Base-by-base conservation (phyloP, 306 rosid species). In the Macrotyloma uniflorum region DNA sequence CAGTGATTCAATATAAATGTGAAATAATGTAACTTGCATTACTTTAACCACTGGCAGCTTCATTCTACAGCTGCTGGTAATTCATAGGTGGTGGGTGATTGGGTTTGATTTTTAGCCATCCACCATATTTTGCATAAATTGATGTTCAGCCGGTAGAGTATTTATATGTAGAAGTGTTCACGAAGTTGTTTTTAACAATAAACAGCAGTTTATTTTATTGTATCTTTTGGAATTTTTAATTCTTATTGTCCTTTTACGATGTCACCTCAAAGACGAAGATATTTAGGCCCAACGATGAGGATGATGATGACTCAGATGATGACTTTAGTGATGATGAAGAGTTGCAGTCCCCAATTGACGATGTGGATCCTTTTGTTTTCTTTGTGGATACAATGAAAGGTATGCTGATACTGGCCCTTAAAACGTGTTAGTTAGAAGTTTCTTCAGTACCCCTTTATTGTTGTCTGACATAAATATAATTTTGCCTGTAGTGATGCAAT, bases 281-380 rank as follows among this genome's bases (percentile, higher is more conserved):
- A 43, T 92, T 94, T 50, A 87, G 85, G 40, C 90, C 91, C 18
- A 23, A 51, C 9, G 94, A 88, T 12, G 85, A 79, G 15, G 86
- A 86, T 6, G 94, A 90, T 3, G 91, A 90, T 0, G 91, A 90
- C 75, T 84, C 92, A 0, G 98, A 92, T 36, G 94, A 92, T 40
- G 95, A 86, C 67, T 92, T 86, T 62, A 91, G 91, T 78, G 98
- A 94, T 42, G 97, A 94, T 28, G 97, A 94, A 84, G 98, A 90
- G 86, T 82, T 92, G 81, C 95, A 92, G 36, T 90, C 98, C 9
- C 98, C 98, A 42, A 86, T 94, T 50, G 97, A 94, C 53, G 98
- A 92, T 33, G 97, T 94, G 84, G 98, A 94, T 87, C 98, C 98
- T 45, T 94, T 94, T 82, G 66, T 94, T 80, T 85, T 90, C 86